These are phyloP conservation scores for Sporothrix brunneoviolacea DNA, from an alignment of 2,329 filamentous ascomycete species.

Conservation along the genomic window DNA sequence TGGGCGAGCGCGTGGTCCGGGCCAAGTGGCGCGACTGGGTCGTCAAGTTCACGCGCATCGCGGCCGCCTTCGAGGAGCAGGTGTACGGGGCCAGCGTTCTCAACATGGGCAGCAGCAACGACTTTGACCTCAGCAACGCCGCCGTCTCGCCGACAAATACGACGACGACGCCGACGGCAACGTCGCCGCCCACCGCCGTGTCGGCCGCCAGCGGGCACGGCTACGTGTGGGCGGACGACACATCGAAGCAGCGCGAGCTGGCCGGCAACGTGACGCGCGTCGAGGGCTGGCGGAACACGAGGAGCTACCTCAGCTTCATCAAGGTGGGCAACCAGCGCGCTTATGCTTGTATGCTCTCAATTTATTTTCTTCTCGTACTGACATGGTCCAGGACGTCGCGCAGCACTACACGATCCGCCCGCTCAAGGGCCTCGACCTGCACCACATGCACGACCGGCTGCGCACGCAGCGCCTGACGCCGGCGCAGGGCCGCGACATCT, in stretches of 20 bases:
- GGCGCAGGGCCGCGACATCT: conserved; percentile 73
- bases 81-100: conserved; percentile 91
- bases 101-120: conserved; percentile 63
- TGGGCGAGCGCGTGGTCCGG: conserved; percentile 83
- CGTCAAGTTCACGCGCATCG: conserved; percentile 85
- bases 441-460: conserved; percentile 88
- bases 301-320: conserved; percentile 93
- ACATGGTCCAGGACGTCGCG: conserved; percentile 49
- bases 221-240: conserved; percentile 89
- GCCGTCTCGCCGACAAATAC: conserved; percentile 19
- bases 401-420: conserved; percentile 59
- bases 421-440: conserved; percentile 75
- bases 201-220: conserved; percentile 67
- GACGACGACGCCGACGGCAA: conserved; percentile 24
- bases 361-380: neutral
- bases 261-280: conserved; percentile 88
- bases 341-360: conserved; percentile 21
- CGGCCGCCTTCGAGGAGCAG: conserved; percentile 88
- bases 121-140: conserved; percentile 44
- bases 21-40: conserved; percentile 94
- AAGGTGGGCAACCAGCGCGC: conserved; percentile 48
- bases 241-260: conserved; percentile 73
- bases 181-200: neutral
- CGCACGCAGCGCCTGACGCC: conserved; percentile 73
- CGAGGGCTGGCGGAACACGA: conserved; percentile 92